Base-by-base conservation (phyloP, 768 basidiomycete species). In the Naganishia vaughanmartiniae region DNA sequence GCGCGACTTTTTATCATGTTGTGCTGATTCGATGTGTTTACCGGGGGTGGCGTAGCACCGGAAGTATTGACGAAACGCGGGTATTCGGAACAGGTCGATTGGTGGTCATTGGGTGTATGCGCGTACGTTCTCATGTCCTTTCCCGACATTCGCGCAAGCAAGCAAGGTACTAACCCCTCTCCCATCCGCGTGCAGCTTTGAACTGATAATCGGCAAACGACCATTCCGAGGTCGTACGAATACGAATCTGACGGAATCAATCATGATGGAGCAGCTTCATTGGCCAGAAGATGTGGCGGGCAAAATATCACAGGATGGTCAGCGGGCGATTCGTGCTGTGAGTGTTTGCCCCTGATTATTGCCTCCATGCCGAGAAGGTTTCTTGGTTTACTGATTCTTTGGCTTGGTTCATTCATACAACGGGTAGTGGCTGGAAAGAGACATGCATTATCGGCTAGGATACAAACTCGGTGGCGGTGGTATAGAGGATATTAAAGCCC, bases 101-200 rank as follows among this genome's bases (percentile, higher is more conserved):
- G 92, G 91, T 97, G 93, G 93, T 94, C 92, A 24, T 86, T 97
- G 0, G 93, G 93, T 21, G 90, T 97, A 67, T 91, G 92, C 81
- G 89, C 90, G 57, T 95, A 54, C 71, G 79, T 73, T 10, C 30
- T 28, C 10, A 31, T n/a, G 1, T 15, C 51, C 53, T 68, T 36
- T 36, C 60, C 28, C 17, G 26, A 17, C 24, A 39, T 7, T 46
- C 15, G 53, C 21, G 17, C 51, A 53, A 39, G 26, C 28, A 1
- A 42, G 36, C 48, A n/a, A 46, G 33, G 39, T 24, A 10, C 19
- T 24, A 5, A 31, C 46, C 26, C 42, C 58, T 30, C 34, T 60
- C 11, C 54, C 26, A 9, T n/a, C 28, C 42, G 5, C 15, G 42
- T 15, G 14, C 58, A 80, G 79, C 15, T 81, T 91, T 78, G 93